Conservation (phyloP, 176 grass and related monocot species). For the Oryza meyeriana region DNA sequence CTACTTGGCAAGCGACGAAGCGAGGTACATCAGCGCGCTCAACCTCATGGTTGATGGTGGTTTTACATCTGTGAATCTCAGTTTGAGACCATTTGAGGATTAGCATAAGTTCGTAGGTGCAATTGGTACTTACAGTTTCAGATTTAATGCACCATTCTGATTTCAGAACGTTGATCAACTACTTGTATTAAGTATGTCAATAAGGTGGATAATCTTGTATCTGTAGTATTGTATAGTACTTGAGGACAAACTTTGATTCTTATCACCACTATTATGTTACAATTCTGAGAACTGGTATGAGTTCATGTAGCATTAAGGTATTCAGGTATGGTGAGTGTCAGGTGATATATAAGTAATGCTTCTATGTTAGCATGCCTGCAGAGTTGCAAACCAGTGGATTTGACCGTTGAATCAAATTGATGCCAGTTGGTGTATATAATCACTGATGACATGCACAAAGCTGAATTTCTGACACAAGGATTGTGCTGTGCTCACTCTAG, state of each 20-base stretch:
- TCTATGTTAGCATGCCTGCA: background rate
- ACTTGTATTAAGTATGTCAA: background rate
- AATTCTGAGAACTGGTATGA: background rate
- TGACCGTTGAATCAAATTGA: background rate
- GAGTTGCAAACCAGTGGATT: background rate
- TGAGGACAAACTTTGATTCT: background rate
- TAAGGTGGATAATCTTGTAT: slow-evolving; percentile 1
- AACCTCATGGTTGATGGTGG: slow-evolving; percentile 72
- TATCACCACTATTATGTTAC: background rate
- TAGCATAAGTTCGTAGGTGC: background rate
- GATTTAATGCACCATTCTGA: background rate
- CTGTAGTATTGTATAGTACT: background rate
- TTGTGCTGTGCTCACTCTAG: background rate
- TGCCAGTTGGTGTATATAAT: background rate
- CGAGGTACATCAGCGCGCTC: slow-evolving; percentile 58
- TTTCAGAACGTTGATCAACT: background rate
- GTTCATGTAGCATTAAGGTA: background rate
- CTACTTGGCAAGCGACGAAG: slow-evolving; percentile 75
- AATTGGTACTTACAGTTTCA: background rate
- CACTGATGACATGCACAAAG: background rate
- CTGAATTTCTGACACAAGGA: background rate
- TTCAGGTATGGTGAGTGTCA: background rate
- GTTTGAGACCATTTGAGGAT: slow-evolving; percentile 42
- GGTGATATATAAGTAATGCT: background rate
- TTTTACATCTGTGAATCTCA: slow-evolving; percentile 36